phyloP scores from a whole-genome alignment of 106 monocot species.

The Narthecium ossifragum region DNA sequence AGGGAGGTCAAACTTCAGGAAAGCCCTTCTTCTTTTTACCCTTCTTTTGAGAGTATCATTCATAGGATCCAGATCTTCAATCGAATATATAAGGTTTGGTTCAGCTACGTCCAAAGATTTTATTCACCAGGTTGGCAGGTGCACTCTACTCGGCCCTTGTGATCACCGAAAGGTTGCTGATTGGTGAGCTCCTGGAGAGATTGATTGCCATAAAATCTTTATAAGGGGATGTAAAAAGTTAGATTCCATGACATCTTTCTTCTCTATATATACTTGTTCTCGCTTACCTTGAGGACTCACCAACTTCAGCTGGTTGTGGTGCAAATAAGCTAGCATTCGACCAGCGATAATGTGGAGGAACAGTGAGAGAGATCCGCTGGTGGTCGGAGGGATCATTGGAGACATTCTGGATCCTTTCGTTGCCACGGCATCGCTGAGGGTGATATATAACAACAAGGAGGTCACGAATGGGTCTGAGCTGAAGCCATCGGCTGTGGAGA shows the following conservation, averaged over 20 bases:
- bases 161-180: no score
- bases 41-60: no score
- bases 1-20: no score
- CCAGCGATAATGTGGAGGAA: conserved; percentile 3
- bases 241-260: background rate
- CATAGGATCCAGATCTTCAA: no score
- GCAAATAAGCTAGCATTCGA: background rate
- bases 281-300: background rate
- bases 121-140: no score
- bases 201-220: no score
- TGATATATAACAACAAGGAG: conserved; percentile 44
- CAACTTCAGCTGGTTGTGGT: background rate
- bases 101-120: no score
- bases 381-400: conserved; percentile 57
- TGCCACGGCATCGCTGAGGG: conserved; percentile 32
- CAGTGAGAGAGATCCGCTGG: conserved; percentile 50
- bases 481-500: conserved; percentile 30
- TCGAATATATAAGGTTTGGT: no score
- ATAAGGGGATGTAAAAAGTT: background rate
- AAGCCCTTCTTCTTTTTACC: no score
- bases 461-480: conserved; percentile 53
- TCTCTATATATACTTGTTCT: background rate
- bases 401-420: conserved; percentile 69
- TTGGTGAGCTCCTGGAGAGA: no score
- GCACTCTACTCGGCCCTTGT: no score